A percentile compares a stretch with the other conserved stretches of the same genome.
Conservation (phyloP, 768 basidiomycete genomes). For the Russula ochroleuca region DNA sequence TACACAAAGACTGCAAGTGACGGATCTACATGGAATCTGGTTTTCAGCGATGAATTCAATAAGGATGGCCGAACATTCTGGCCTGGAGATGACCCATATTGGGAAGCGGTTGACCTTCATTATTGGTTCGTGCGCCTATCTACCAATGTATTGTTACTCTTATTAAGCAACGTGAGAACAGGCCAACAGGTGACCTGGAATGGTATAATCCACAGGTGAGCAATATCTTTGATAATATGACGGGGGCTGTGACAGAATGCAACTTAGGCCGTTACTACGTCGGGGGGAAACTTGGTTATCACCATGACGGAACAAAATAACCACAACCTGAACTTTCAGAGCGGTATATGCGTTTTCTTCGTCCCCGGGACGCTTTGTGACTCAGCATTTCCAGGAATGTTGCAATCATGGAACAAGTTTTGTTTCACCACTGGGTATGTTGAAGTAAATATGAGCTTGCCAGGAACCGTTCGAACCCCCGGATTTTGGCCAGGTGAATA, state of each 20-base stretch:
- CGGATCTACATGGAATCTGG: conserved; percentile 73
- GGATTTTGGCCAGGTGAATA: conserved; percentile 83
- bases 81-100: conserved; percentile 77
- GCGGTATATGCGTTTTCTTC: conserved; percentile 47
- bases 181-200: conserved; percentile 71
- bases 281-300: conserved; percentile 73
- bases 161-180: conserved; percentile 24
- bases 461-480: conserved; percentile 53
- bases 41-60: conserved; percentile 88
- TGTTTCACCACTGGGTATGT: conserved; percentile 93
- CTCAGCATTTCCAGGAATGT: conserved; percentile 38
- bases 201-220: conserved; percentile 77
- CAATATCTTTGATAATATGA: background rate
- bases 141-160: background rate
- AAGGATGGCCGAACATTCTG: conserved; percentile 67
- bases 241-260: conserved; percentile 6
- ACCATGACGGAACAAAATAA: conserved; percentile 65
- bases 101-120: conserved; percentile 84
- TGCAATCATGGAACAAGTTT: conserved; percentile 89
- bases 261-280: conserved; percentile 61
- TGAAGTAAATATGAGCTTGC: conserved; percentile 75
- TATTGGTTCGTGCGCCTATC: conserved; percentile 54
- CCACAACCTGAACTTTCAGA: conserved; percentile 81
- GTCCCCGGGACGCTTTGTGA: background rate
- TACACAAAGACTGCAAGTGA: conserved; percentile 62